Percentiles rank a stretch among this genome's conserved stretches.
Evolutionary conservation across 2,329 filamentous ascomycete genomes (phyloP).

Genomic region (Colletotrichum liriopes): DNA sequence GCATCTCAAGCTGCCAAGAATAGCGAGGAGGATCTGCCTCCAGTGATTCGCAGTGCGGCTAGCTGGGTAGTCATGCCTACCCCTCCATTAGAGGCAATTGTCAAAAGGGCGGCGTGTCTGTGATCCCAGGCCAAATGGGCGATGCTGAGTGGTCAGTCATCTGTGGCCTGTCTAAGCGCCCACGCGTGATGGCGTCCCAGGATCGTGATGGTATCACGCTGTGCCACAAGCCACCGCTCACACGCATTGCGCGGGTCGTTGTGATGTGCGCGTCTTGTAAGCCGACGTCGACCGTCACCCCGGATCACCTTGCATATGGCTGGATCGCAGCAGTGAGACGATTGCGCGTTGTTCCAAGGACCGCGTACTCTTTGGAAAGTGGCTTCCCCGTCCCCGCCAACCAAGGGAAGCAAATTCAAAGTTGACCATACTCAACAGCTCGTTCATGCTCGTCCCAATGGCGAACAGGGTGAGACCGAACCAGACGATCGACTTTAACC

Average conservation of each 20-base stretch:
- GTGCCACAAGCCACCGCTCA: conserved; percentile 27
- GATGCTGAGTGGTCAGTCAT: conserved; percentile 10
- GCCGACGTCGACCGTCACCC: conserved; percentile 1
- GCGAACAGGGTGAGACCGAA: conserved; percentile 30
- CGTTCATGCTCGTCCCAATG: conserved; percentile 7
- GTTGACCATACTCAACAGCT: not conserved
- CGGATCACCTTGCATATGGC: conserved; percentile 19
- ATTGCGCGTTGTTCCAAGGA: conserved; percentile 19
- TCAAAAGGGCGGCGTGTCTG: conserved; percentile 7
- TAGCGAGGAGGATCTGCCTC: not conserved
- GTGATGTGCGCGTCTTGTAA: not conserved
- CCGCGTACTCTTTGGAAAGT: not conserved
- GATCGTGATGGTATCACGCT: conserved; percentile 31
- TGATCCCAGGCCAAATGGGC: conserved; percentile 7
- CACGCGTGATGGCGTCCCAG: conserved; percentile 27
- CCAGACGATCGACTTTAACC: conserved; percentile 1
- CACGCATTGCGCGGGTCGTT: not conserved
- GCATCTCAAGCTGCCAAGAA: not conserved
- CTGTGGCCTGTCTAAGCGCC: conserved; percentile 33
- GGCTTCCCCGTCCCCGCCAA: not conserved
- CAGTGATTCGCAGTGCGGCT: not conserved
- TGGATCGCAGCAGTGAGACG: conserved; percentile 2
- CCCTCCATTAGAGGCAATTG: not conserved
- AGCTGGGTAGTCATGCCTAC: too few relatives aligned
- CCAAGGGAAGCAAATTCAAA: not conserved